Base-by-base conservation (phyloP, 306 rosid species). In the Fragaria iinumae region DNA sequence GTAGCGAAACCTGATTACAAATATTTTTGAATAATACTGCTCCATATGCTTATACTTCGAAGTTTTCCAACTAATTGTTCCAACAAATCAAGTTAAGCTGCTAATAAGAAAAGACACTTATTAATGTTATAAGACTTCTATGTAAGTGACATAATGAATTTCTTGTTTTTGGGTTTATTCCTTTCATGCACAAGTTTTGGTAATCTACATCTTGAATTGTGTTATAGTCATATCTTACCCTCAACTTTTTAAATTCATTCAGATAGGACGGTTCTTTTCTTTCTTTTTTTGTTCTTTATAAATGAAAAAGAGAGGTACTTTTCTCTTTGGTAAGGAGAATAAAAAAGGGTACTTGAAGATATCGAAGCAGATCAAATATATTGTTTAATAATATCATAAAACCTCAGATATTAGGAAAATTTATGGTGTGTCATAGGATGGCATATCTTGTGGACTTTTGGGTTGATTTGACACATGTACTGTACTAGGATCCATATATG, bases 1-100 rank as follows among this genome's bases (percentile, higher is more conserved):
- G 98, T 95, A 80, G 43, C 59, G 68, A 57, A 43, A 73, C 43
- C 48, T n/a, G 67, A 72, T 27, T 60, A 27, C 45, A 43, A 43
- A 27, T 49, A 1, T 18, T 74, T 16, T 43, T 43, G 45, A 74
- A 27, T 9, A 9, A 29, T 34, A 64, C 8, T 17, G 7, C 12
- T 36, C 6, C 60, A 3, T 57, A 23, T 57, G 13, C 39, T 57
- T 72, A 38, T 57, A 57, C 11, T 73, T 17, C 27, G 18, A 39
- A 41, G 3, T 23, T 56, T 59, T 23, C 64, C 55, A 0, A 25
- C 20, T 49, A 41, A 23, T 16, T 43, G 41, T 17, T 43, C 69
- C 55, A 14, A 29, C 23, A 6, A 43, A 23, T 17, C 17, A 56
- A 53, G 49, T 55, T 72, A 25, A 8, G 25, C 53, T 56, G 50